Conservation (phyloP, 768 basidiomycete genomes). For the Tricholomella constricta region DNA sequence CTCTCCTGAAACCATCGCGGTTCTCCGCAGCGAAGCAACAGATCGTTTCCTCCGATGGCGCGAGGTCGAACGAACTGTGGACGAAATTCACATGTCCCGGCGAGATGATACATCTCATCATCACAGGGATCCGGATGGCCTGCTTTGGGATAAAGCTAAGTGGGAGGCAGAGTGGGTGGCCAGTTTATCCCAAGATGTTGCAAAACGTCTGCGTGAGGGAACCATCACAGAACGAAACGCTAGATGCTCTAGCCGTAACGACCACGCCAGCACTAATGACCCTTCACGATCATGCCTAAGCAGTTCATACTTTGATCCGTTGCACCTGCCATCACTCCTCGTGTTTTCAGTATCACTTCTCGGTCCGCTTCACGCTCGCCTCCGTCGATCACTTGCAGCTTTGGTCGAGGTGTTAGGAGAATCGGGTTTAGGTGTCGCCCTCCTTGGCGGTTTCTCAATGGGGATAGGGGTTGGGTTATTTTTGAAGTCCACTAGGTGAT, state of each 20-base stretch:
- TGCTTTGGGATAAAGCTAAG: slow-evolving; percentile 57
- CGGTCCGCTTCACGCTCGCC: slow-evolving; percentile 39
- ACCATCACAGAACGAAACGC: slow-evolving; percentile 24
- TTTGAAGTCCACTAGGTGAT: slow-evolving; percentile 8
- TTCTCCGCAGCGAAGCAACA: slow-evolving; percentile 62
- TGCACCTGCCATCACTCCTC: slow-evolving; percentile 66
- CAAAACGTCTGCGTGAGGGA: slow-evolving; percentile 46
- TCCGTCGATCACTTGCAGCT: slow-evolving; percentile 26
- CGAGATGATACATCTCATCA: slow-evolving; percentile 22
- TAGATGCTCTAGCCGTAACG: background rate
- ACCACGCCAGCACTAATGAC: slow-evolving; percentile 3
- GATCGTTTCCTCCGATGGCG: slow-evolving; percentile 75
- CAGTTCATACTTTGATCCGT: slow-evolving; percentile 50
- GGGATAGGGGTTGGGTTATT: slow-evolving; percentile 38
- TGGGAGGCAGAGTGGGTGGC: slow-evolving; percentile 72
- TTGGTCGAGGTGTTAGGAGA: slow-evolving; percentile 25
- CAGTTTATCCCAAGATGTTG: slow-evolving; percentile 63
- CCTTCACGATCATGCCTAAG: slow-evolving; percentile 5
- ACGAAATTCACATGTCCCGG: slow-evolving; percentile 37
- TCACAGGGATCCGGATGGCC: slow-evolving; percentile 15
- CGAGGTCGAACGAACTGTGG: slow-evolving; percentile 62
- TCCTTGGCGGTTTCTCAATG: slow-evolving; percentile 41
- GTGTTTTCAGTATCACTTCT: slow-evolving; percentile 63
- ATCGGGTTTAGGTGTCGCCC: slow-evolving; percentile 30
- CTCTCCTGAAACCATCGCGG: slow-evolving; percentile 59